Evolutionary conservation across 2,329 filamentous ascomycete genomes (phyloP).

Genomic region (Paecilomyces sp.): DNA sequence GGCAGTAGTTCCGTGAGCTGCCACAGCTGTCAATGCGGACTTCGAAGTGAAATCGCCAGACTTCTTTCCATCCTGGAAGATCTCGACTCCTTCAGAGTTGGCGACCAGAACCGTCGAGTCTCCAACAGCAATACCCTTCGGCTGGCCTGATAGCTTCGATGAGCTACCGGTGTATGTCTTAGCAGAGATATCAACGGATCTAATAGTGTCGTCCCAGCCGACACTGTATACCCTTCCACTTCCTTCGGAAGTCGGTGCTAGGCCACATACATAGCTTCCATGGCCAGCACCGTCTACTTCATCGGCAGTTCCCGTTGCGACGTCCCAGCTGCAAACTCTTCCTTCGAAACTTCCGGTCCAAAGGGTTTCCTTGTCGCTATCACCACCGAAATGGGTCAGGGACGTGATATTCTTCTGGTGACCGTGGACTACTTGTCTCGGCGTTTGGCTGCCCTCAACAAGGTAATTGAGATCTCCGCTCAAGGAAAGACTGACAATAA

Average conservation of each 20-base stretch:
- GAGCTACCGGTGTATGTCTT: slow-evolving; percentile 67
- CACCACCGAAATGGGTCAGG: slow-evolving; percentile 50
- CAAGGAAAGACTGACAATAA: slow-evolving; percentile 85
- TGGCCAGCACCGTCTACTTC: slow-evolving; percentile 74
- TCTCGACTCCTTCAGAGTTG: slow-evolving; percentile 51
- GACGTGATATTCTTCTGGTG: slow-evolving; percentile 90
- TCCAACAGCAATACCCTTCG: slow-evolving; percentile 61
- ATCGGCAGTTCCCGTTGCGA: slow-evolving; percentile 59
- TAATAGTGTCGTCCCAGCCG: slow-evolving; percentile 89
- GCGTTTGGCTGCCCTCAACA: slow-evolving; percentile 60
- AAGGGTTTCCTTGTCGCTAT: slow-evolving; percentile 51
- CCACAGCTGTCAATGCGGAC: slow-evolving; percentile 63
- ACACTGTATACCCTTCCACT: slow-evolving; percentile 67
- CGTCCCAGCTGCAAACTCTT: slow-evolving; percentile 76
- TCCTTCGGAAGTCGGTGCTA: slow-evolving; percentile 51
- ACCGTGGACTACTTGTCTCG: slow-evolving; percentile 68
- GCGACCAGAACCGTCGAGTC: slow-evolving; percentile 51
- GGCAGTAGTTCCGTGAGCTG: slow-evolving; percentile 59
- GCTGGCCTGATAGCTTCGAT: slow-evolving; percentile 67
- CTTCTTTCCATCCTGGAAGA: slow-evolving; percentile 52
- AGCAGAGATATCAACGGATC: slow-evolving; percentile 66
- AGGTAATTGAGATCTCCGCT: slow-evolving; percentile 89
- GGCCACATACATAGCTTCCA: slow-evolving; percentile 76
- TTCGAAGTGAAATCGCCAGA: slow-evolving; percentile 55
- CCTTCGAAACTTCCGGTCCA: slow-evolving; percentile 93